Evolutionary conservation across 1,284 basidiomycete genomes (phyloP), one percentile per base, ranked within the genome.

Genomic region (Ceratobasidium sp.): DNA sequence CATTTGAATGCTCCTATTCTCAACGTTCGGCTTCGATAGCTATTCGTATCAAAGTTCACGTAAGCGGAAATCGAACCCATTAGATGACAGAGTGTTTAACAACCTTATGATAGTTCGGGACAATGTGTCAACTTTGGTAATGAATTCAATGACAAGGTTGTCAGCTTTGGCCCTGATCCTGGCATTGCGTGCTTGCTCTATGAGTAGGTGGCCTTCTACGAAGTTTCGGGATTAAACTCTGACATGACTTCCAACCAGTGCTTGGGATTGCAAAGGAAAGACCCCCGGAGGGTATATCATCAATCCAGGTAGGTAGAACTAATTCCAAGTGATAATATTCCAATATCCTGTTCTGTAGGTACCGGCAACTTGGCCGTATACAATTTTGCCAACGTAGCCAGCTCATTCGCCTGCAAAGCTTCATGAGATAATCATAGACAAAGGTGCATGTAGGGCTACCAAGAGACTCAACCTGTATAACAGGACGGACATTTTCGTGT

Each of bases 61-160:
- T 69, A 45, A 43, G 50, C 32, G 45, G 3, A 6, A 21, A 12
- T 45, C 4, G 26, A n/a, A 14, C 48, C 2, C 30, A 23, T 52
- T 28, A 32, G 14, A 8, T 34, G 14, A 10, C 6, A 28, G 23
- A 14, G 14, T 21, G 4, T 30, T 23, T 69, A 4, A 69, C 23
- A 21, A 16, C 1, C 50, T 14, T 6, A 6, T 14, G 36, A 6
- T 39, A 70, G 67, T 9, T 55, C 39, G n/a, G 55, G 32, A 4
- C 67, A 70, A 45, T 70, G 67, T 32, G 43, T 70, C n/a, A 70
- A 70, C 21, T 59, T 70, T 32, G 67, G 67, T 18, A 58, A 46
- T 23, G 67, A 70, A 48, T 70, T 70, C 43, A 70, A 58, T 28
- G 43, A 58, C 30, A 30, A 70, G 32, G 67, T 70, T 32, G 21